These are phyloP conservation scores for Nelumbo lutea DNA, from an alignment of 164 flowering plant genomes.

Conservation along the genomic window DNA sequence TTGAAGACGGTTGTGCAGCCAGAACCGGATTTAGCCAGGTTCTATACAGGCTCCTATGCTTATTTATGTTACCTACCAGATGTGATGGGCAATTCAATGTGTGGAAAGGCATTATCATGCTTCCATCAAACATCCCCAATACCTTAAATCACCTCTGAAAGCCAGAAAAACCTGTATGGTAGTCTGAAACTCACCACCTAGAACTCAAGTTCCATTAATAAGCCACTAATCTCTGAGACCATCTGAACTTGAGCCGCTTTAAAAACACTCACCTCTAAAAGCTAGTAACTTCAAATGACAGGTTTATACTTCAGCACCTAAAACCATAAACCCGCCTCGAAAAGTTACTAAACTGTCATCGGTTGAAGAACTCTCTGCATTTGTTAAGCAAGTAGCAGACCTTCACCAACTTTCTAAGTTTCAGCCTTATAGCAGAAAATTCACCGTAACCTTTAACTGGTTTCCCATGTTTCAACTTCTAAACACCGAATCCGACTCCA, in stretches of 20 bases:
- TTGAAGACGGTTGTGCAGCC: conserved; percentile 19
- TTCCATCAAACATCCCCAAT: conserved; percentile 21
- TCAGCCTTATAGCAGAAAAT: conserved; percentile 4
- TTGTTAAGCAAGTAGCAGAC: conserved; percentile 1
- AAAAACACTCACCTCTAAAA: background rate
- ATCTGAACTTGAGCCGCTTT: background rate
- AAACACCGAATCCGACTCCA: background rate
- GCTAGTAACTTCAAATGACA: background rate
- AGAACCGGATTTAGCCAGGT: conserved; percentile 17
- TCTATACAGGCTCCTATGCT: conserved; percentile 20
- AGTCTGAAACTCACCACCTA: background rate
- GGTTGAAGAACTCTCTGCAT: background rate
- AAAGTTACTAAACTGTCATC: background rate
- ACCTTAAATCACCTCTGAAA: conserved; percentile 1
- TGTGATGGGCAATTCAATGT: conserved; percentile 20
- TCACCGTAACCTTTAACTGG: background rate
- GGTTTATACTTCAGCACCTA: conserved; percentile 6
- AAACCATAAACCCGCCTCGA: conserved; percentile 5
- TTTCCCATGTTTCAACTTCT: background rate
- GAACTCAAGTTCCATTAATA: no score
- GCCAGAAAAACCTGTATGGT: background rate
- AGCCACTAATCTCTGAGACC: background rate
- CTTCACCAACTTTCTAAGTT: conserved; percentile 1
- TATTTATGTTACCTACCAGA: conserved; percentile 17
- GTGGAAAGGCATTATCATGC: conserved; percentile 27